Evolutionary conservation across 306 rosid species (phyloP).

Genomic region (Spatholobus suberectus): DNA sequence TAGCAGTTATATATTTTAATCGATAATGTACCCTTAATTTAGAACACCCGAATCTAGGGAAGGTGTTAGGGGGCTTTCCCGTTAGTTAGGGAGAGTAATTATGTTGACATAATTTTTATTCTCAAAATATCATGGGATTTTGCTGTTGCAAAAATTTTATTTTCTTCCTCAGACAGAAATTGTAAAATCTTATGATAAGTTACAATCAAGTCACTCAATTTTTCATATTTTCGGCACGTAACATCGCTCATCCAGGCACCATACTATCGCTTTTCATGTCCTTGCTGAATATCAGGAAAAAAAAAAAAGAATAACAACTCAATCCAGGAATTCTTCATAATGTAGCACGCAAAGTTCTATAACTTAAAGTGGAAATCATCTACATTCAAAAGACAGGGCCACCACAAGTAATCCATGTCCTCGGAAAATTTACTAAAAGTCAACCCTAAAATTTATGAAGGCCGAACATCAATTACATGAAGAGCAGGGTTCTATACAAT

Average conservation of each 20-base stretch:
- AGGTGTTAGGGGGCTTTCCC: not conserved
- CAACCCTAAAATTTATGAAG: not conserved
- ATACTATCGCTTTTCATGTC: not conserved
- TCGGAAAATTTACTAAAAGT: slow-evolving; percentile 33
- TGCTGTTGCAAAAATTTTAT: not conserved
- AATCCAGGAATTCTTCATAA: slow-evolving; percentile 23
- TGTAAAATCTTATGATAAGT: not conserved
- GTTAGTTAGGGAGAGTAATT: not conserved
- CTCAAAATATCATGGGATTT: not conserved
- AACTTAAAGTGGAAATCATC: slow-evolving; percentile 1
- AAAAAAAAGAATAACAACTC: not conserved
- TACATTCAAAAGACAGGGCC: not conserved
- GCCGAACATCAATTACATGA: slow-evolving; percentile 29
- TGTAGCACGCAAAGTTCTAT: not conserved
- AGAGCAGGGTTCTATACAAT: slow-evolving; percentile 43
- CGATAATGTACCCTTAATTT: not conserved
- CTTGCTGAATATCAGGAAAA: not conserved
- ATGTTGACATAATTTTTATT: not conserved
- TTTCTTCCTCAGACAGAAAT: not conserved
- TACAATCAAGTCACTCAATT: not conserved
- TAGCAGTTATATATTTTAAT: not conserved
- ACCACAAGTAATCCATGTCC: slow-evolving; percentile 18
- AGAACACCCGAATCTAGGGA: not conserved
- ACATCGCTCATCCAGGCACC: not conserved
- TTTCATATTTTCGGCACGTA: not conserved